Evolutionary conservation across 108 stramenopile genomes (phyloP).

Genomic region (Discostella stelligeroides): DNA sequence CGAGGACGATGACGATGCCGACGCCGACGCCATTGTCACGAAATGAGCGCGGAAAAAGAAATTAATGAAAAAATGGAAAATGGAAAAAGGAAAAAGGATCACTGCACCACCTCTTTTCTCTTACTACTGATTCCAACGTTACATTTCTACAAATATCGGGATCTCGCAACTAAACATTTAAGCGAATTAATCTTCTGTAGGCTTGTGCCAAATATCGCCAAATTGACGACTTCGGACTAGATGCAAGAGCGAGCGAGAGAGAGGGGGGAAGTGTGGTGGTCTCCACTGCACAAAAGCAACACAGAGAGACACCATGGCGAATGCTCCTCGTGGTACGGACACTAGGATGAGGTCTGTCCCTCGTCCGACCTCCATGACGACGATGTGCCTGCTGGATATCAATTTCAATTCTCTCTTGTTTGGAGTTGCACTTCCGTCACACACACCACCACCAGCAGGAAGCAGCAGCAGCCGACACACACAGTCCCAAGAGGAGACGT

Average conservation of each 20-base stretch:
- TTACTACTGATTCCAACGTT: background rate
- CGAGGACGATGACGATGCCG: background rate
- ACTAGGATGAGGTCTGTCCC: conserved; percentile 26
- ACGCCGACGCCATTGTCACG: background rate
- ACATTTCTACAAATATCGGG: background rate
- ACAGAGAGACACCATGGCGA: background rate
- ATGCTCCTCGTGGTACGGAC: background rate
- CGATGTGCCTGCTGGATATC: background rate
- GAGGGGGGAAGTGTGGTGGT: no score
- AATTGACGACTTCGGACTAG: no score
- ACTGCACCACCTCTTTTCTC: no score
- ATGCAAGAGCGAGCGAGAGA: no score
- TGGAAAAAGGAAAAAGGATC: background rate
- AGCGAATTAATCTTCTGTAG: background rate
- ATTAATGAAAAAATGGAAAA: no score
- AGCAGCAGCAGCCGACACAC: background rate
- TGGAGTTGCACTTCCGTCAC: background rate
- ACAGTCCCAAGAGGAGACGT: no score
- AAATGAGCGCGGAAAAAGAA: no score
- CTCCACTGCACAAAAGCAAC: no score
- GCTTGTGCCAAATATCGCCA: background rate
- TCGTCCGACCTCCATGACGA: conserved; percentile 27
- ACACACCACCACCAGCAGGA: background rate
- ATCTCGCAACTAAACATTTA: no score
- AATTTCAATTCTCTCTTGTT: no score